phyloP scores from a whole-genome alignment of 2,329 filamentous ascomycete genomes.

The Neofusicoccum parvum region DNA sequence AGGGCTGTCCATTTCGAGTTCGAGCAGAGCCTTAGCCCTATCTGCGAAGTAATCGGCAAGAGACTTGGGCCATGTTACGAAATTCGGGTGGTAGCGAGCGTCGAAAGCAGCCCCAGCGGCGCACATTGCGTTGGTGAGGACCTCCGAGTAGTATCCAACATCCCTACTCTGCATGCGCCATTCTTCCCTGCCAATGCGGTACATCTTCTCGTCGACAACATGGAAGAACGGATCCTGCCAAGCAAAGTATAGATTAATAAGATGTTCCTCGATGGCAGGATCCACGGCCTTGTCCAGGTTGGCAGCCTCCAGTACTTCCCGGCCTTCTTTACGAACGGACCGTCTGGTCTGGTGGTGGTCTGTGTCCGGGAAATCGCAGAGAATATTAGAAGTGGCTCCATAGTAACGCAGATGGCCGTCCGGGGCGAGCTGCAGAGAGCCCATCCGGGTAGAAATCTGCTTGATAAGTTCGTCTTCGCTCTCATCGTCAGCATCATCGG shows the following conservation, averaged over 20 bases:
- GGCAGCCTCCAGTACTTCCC: constrained; percentile 40
- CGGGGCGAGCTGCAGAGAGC: constrained; percentile 19
- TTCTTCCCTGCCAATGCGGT: constrained; percentile 24
- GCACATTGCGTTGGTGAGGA: constrained; percentile 31
- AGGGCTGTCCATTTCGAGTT: constrained; percentile 52
- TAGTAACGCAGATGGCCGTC: constrained; percentile 22
- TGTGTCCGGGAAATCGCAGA: constrained; percentile 21
- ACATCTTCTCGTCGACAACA: constrained; percentile 46
- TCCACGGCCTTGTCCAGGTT: constrained; percentile 46
- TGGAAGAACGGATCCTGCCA: constrained; percentile 53
- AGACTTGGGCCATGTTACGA: constrained; percentile 41
- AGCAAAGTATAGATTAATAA: constrained; percentile 50
- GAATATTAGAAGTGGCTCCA: constrained; percentile 20
- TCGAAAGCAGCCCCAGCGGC: constrained; percentile 40
- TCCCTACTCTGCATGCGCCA: constrained; percentile 21
- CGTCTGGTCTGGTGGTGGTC: constrained; percentile 15
- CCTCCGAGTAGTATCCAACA: constrained; percentile 26
- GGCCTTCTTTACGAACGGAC: constrained; percentile 15
- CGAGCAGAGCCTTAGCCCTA: constrained; percentile 48
- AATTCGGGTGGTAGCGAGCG: constrained; percentile 30
- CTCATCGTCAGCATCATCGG: constrained; percentile 20
- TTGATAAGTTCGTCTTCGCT: constrained; percentile 22
- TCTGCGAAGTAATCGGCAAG: constrained; percentile 46
- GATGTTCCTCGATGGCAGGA: constrained; percentile 46
- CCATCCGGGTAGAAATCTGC: constrained; percentile 21